phyloP scores from a whole-genome alignment of 176 grass and related monocot species.

The Cenchrus fungigraminus region DNA sequence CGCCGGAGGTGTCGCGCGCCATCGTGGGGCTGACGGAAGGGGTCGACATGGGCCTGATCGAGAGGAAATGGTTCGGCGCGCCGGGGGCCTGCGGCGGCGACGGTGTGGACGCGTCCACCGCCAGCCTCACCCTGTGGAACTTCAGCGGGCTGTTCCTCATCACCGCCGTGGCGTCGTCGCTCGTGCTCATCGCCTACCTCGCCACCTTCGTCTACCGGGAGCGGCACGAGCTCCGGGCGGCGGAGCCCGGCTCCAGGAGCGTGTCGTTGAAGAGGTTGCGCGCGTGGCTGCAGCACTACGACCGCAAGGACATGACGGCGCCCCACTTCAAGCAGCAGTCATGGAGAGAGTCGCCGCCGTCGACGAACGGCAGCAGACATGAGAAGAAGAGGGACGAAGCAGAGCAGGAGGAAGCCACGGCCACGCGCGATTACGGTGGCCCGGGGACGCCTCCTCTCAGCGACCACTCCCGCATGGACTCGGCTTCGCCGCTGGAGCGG shows the following conservation, averaged over 20 bases:
- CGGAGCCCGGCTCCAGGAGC: not conserved
- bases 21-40: slow-evolving; percentile 59
- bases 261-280: slow-evolving; percentile 33
- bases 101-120: slow-evolving; percentile 23
- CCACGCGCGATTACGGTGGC: too few species aligned
- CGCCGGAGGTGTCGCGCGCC: slow-evolving; percentile 55
- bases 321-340: slow-evolving; percentile 36
- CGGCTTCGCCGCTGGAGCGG: too few species aligned
- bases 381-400: too few species aligned
- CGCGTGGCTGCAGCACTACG: slow-evolving; percentile 28
- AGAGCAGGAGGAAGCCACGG: too few species aligned
- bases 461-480: too few species aligned
- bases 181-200: slow-evolving; percentile 52
- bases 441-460: too few species aligned
- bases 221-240: slow-evolving; percentile 38
- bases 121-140: slow-evolving; percentile 46
- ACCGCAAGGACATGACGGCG: slow-evolving; percentile 21
- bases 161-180: slow-evolving; percentile 41
- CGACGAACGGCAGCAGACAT: too few species aligned
- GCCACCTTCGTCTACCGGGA: slow-evolving; percentile 60
- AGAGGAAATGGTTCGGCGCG: slow-evolving; percentile 56
- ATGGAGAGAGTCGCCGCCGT: too few species aligned
- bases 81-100: slow-evolving; percentile 20
- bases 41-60: slow-evolving; percentile 50
- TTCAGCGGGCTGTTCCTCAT: slow-evolving; percentile 78